Conservation (phyloP, 257 asterid species). For the Euphrasia confusa region DNA sequence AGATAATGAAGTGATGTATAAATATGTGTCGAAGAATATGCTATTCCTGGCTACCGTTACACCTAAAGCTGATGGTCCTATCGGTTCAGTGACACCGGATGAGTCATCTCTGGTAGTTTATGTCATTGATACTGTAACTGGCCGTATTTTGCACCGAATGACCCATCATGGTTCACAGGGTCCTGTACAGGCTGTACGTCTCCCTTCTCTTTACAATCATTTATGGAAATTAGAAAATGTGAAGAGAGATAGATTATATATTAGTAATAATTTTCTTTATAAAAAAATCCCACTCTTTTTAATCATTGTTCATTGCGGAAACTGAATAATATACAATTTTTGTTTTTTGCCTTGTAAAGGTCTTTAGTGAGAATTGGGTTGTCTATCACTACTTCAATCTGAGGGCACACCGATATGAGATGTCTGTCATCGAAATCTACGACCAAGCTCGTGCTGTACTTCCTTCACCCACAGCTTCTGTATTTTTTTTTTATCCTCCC, state of each 20-base stretch:
- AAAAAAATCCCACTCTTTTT: background rate
- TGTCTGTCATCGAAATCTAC: conserved; percentile 96
- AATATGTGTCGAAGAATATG: conserved; percentile 79
- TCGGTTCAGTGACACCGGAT: conserved; percentile 90
- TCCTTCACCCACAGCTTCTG: conserved; percentile 28
- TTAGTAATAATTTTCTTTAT: background rate
- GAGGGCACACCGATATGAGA: conserved; percentile 94
- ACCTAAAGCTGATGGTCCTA: conserved; percentile 77
- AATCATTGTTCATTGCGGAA: conserved; percentile 1
- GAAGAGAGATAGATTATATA: background rate
- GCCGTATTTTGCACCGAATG: conserved; percentile 87
- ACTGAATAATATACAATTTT: conserved; percentile 12
- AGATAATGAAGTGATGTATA: conserved; percentile 95
- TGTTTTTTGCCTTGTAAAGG: conserved; percentile 42
- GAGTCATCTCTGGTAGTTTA: conserved; percentile 80
- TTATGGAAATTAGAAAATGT: background rate
- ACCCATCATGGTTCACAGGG: conserved; percentile 96
- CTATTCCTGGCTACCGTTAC: conserved; percentile 85
- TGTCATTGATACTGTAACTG: conserved; percentile 82
- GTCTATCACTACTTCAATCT: conserved; percentile 97
- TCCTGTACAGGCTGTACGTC: conserved; percentile 84
- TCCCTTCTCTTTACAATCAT: conserved; percentile 23
- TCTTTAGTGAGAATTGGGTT: conserved; percentile 95
- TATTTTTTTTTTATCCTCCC: background rate
- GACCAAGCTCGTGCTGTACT: conserved; percentile 96